Conservation (phyloP, 208 protist species). For the Trypanosoma boissoni region DNA sequence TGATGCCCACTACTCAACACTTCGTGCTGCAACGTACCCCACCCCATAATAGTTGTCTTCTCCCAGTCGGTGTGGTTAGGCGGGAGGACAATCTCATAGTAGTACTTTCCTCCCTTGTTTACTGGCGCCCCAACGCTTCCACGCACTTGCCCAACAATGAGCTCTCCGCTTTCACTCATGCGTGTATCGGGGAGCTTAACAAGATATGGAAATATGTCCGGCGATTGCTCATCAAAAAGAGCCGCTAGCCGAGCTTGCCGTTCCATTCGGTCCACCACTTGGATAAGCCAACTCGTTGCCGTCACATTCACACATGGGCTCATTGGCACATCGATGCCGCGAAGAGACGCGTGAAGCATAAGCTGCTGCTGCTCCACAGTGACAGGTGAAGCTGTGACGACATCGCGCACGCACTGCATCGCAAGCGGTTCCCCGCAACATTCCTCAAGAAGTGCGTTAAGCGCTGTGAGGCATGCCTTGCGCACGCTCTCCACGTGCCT, state of each 20-base stretch:
- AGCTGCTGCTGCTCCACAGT: slow-evolving; percentile 59
- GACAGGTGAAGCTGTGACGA: slow-evolving; percentile 45
- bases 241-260: slow-evolving; percentile 33
- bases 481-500: slow-evolving; percentile 31
- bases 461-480: slow-evolving; percentile 46
- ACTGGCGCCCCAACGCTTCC: slow-evolving; percentile 69
- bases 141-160: slow-evolving; percentile 81
- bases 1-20: slow-evolving; percentile 69
- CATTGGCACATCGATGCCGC: slow-evolving; percentile 38
- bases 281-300: slow-evolving; percentile 49
- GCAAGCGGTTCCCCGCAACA: slow-evolving; percentile 34
- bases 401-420: slow-evolving; percentile 36
- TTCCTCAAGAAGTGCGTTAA: slow-evolving; percentile 69
- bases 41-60: slow-evolving; percentile 78
- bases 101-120: slow-evolving; percentile 53
- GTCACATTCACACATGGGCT: slow-evolving; percentile 52
- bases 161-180: slow-evolving; percentile 64
- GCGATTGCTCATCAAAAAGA: slow-evolving; percentile 40
- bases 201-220: slow-evolving; percentile 55
- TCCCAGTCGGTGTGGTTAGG: slow-evolving; percentile 41
- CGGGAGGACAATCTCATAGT: slow-evolving; percentile 82
- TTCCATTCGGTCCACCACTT: slow-evolving; percentile 64
- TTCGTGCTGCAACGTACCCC: slow-evolving; percentile 88
- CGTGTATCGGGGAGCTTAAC: slow-evolving; percentile 71
- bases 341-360: slow-evolving; percentile 62